These are phyloP conservation scores for Phymatotrichopsis omnivora DNA, from an alignment of 2,329 filamentous ascomycete species.

Conservation along the genomic window DNA sequence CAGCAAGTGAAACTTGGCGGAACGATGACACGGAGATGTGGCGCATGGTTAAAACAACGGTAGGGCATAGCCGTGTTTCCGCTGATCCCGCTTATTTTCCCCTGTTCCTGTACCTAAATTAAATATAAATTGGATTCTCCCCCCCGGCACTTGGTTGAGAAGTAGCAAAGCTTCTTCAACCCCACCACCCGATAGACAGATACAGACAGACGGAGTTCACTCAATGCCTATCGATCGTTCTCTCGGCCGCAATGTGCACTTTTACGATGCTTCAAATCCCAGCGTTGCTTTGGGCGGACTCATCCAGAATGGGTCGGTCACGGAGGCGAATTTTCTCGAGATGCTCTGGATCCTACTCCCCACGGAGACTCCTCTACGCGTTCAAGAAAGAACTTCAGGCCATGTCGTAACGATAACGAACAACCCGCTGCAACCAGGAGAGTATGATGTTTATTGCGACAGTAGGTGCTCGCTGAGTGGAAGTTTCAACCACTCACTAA, in stretches of 20 bases:
- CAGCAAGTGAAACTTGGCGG: no score
- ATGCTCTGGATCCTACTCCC: constrained; percentile 13
- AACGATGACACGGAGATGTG: no score
- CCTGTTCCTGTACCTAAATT: no score
- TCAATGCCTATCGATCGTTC: constrained; percentile 14
- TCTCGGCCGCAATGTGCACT: constrained; percentile 4
- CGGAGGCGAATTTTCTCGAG: constrained; percentile 15
- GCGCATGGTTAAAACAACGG: no score
- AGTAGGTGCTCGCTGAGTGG: constrained; percentile 7
- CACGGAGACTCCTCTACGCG: constrained; percentile 8
- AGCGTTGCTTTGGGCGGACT: constrained; percentile 2
- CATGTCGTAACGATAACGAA: constrained; percentile 7
- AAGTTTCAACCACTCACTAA: constrained; percentile 4
- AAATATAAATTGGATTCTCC: no score
- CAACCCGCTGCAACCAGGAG: constrained; percentile 5
- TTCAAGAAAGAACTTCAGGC: constrained; percentile 17
- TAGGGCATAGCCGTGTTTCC: no score
- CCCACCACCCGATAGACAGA: no score
- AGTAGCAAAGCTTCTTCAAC: no score
- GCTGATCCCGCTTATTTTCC: no score
- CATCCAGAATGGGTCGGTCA: constrained; percentile 16
- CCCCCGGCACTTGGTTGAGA: no score
- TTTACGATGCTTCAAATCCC: constrained; percentile 11
- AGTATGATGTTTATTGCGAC: constrained; percentile 11
- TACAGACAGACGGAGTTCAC: no score